Percentiles rank a stretch among this genome's conserved stretches.
phyloP scores from a whole-genome alignment of 305 asterid genomes.

The Solanum chacoense region DNA sequence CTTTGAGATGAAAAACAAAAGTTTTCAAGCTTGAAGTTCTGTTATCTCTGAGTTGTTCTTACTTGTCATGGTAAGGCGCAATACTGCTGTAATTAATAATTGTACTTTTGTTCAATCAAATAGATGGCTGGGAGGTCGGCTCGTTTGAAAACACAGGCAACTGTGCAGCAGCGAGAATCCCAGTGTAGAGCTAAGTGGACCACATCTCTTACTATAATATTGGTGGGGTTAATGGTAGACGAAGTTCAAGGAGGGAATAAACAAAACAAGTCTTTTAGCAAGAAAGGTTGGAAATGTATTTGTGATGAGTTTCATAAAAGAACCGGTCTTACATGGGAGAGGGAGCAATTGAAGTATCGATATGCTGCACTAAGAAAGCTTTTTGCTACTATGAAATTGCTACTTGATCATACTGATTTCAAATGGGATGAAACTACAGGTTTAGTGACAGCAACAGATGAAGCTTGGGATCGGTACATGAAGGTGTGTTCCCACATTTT shows the following conservation, averaged over 20 bases:
- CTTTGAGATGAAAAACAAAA: not conserved
- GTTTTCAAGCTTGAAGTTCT: not conserved
- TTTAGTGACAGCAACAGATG: slow-evolving; percentile 41
- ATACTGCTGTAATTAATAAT: not conserved
- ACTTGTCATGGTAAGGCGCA: not conserved
- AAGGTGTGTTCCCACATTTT: slow-evolving; percentile 23
- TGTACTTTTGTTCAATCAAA: not conserved
- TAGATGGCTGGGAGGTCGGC: slow-evolving; percentile 61
- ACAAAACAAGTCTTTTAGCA: slow-evolving; percentile 46
- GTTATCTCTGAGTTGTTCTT: not conserved
- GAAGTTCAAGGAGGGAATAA: slow-evolving; percentile 50
- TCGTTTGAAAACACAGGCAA: slow-evolving; percentile 35
- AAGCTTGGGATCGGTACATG: slow-evolving; percentile 60
- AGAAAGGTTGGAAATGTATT: slow-evolving; percentile 66
- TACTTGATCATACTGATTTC: slow-evolving; percentile 48
- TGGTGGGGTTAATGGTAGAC: slow-evolving; percentile 60
- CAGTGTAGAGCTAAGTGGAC: slow-evolving; percentile 84
- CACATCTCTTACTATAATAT: slow-evolving; percentile 35
- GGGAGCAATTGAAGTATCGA: slow-evolving; percentile 64
- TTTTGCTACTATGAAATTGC: slow-evolving; percentile 27
- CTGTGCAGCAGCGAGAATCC: slow-evolving; percentile 36
- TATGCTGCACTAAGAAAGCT: slow-evolving; percentile 56
- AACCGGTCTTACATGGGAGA: slow-evolving; percentile 67
- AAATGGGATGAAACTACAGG: slow-evolving; percentile 57
- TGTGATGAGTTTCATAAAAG: slow-evolving; percentile 54